Evolutionary conservation across 1,284 basidiomycete species (phyloP).

Genomic region (Caloboletus inedulis): DNA sequence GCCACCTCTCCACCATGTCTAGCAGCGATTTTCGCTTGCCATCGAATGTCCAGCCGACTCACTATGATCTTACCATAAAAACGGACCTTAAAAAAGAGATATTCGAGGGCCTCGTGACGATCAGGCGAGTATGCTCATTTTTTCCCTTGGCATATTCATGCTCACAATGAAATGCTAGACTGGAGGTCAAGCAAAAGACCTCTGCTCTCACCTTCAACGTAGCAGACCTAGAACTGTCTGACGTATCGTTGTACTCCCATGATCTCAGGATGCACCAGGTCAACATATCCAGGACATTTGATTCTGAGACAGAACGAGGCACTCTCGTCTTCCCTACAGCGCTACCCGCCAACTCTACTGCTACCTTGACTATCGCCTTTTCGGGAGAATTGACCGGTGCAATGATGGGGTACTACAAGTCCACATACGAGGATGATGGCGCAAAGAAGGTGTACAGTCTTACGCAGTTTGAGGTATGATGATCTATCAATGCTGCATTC

Average conservation of each 20-base stretch:
- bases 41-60: constrained; percentile 67
- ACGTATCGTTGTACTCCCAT: constrained; percentile 62
- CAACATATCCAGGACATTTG: constrained; percentile 50
- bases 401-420: constrained; percentile 75
- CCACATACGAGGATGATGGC: constrained; percentile 53
- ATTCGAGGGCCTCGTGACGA: constrained; percentile 79
- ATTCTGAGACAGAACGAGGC: constrained; percentile 63
- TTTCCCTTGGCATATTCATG: neutral
- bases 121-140: constrained; percentile 48
- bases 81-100: constrained; percentile 76
- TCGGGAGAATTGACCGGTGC: constrained; percentile 60
- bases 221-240: constrained; percentile 65
- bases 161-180: constrained; percentile 40
- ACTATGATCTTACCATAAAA: constrained; percentile 83
- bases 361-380: constrained; percentile 62
- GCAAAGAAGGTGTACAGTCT: constrained; percentile 68
- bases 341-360: constrained; percentile 60
- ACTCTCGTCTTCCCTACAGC: constrained; percentile 55
- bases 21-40: constrained; percentile 66
- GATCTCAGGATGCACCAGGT: constrained; percentile 53
- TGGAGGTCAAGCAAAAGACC: constrained; percentile 71
- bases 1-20: constrained; percentile 19
- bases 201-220: constrained; percentile 70
- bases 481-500: neutral
- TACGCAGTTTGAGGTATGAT: constrained; percentile 76